Conservation (phyloP, 768 basidiomycete genomes). For the Dacryopinax spathularia region DNA sequence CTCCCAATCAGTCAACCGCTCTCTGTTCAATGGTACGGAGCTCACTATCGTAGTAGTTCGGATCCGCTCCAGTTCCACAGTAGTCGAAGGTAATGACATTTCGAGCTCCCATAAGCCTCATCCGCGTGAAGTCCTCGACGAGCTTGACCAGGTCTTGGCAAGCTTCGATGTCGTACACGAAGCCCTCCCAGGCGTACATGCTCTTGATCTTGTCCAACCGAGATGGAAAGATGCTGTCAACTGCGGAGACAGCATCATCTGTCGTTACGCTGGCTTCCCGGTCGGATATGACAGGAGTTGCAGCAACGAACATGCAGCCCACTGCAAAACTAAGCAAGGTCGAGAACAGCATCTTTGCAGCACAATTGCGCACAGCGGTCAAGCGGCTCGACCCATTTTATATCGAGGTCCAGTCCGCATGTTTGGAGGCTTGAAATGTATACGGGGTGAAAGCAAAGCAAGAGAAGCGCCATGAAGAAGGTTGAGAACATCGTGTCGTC, state of each 20-base stretch:
- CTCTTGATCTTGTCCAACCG: background rate
- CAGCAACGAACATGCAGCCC: background rate
- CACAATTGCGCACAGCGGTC: background rate
- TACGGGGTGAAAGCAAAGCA: background rate
- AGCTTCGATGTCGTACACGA: conserved; percentile 1
- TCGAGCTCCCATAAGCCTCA: background rate
- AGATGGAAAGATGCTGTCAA: background rate
- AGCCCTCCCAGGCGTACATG: conserved; percentile 1
- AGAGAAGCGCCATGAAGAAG: background rate
- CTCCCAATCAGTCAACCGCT: background rate
- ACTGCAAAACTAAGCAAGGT: background rate
- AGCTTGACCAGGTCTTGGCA: background rate
- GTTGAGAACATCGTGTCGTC: background rate
- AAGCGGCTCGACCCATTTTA: background rate
- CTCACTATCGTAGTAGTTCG: background rate
- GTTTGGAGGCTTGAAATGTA: background rate
- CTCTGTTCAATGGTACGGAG: background rate
- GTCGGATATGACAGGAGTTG: background rate
- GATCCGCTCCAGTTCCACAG: background rate
- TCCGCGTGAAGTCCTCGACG: background rate
- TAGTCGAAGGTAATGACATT: conserved; percentile 4
- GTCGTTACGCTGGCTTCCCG: background rate
- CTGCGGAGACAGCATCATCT: background rate
- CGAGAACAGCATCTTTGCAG: background rate
- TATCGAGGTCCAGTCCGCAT: background rate